Evolutionary conservation across 2,329 filamentous ascomycete genomes (phyloP).

Genomic region (Talaromyces rugulosus): DNA sequence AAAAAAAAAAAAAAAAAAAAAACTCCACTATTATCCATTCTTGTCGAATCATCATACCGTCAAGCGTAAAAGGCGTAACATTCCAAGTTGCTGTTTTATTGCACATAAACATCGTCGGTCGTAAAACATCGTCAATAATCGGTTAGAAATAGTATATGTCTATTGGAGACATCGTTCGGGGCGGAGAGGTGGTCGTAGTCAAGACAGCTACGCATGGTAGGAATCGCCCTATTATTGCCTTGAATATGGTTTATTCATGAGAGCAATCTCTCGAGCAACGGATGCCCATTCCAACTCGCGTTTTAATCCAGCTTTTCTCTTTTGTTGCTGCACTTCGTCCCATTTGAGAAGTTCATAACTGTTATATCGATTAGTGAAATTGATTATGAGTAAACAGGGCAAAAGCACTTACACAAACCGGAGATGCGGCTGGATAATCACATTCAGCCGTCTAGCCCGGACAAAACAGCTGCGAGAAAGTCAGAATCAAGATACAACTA

Average conservation of each 20-base stretch:
- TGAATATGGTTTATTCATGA: conserved; percentile 94
- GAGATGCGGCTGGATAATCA: conserved; percentile 96
- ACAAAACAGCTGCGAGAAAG: conserved; percentile 68
- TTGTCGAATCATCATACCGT: neutral
- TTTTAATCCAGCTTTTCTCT: conserved; percentile 52
- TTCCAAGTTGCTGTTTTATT: neutral
- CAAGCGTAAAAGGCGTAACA: neutral
- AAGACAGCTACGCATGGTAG: neutral
- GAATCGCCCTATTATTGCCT: conserved; percentile 44
- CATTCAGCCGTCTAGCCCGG: conserved; percentile 83
- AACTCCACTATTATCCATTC: neutral
- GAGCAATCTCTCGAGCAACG: conserved; percentile 81
- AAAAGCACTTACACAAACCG: conserved; percentile 65
- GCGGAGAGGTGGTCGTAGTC: neutral
- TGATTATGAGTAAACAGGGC: neutral
- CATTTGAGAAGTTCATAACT: conserved; percentile 86
- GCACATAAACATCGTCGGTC: neutral
- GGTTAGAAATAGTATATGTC: neutral
- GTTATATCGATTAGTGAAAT: conserved; percentile 15
- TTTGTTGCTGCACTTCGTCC: conserved; percentile 74
- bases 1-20: neutral
- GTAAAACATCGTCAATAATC: neutral
- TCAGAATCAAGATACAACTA: neutral
- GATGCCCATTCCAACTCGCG: conserved; percentile 89
- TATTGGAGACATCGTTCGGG: neutral